A percentile compares a stretch with the other conserved stretches of the same genome.
Conservation (phyloP, 495 filamentous ascomycete genomes). For the Daldinia grandis region DNA sequence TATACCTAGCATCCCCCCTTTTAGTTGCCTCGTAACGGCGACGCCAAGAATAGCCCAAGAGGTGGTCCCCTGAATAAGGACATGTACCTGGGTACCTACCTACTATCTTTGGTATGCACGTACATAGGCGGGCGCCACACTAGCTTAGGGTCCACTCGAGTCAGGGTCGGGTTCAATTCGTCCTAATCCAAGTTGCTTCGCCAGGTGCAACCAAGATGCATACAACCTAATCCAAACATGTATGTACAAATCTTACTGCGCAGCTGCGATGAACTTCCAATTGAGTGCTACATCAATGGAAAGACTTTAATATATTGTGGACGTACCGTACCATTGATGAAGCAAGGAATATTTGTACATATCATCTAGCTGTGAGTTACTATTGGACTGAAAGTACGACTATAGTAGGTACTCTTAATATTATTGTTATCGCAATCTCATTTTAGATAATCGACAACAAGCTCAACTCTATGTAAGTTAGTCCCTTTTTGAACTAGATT, state of each 20-base stretch:
- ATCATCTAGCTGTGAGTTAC: neutral
- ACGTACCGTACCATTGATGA: neutral
- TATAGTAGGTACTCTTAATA: neutral
- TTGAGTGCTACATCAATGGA: too few species aligned
- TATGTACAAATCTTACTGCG: neutral
- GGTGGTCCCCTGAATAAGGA: conserved; percentile 11
- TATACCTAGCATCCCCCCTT: neutral
- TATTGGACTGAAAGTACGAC: neutral
- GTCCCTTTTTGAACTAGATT: neutral
- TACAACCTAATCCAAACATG: neutral
- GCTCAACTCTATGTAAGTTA: neutral
- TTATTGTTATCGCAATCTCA: neutral
- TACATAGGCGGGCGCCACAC: neutral
- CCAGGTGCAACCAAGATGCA: conserved; percentile 3
- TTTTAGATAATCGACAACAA: neutral
- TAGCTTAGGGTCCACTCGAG: conserved; percentile 20
- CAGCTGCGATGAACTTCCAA: neutral
- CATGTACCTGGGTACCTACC: neutral
- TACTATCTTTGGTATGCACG: neutral
- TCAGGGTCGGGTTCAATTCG: conserved; percentile 27
- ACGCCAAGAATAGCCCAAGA: conserved; percentile 20
- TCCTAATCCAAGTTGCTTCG: conserved; percentile 14
- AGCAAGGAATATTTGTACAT: neutral
- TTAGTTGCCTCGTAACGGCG: conserved; percentile 1
- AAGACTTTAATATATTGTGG: neutral